These are phyloP conservation scores for Takakia lepidozioides DNA, from an alignment of 225 moss, liverwort and hornwort species.

Conservation along the genomic window DNA sequence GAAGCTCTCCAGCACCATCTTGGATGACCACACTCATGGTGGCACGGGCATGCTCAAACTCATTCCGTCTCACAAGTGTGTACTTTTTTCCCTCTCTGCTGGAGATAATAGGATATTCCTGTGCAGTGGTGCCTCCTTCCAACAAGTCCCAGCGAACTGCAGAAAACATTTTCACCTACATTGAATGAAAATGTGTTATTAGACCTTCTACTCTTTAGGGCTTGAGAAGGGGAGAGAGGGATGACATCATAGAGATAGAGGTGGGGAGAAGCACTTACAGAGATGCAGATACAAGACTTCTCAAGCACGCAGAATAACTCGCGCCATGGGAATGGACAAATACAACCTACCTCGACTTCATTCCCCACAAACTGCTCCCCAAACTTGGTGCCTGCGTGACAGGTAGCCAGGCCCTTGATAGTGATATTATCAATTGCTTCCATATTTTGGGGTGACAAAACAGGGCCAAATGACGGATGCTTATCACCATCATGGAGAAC, in stretches of 20 bases:
- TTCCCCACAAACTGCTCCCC: conserved; percentile 53
- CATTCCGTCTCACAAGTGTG: conserved; percentile 38
- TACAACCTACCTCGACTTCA: conserved; percentile 71
- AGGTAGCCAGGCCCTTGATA: conserved; percentile 53
- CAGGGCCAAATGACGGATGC: conserved; percentile 21
- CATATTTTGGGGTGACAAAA: conserved; percentile 10
- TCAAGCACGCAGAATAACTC: no score
- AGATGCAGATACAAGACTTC: no score
- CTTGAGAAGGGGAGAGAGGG: background rate
- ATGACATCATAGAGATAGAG: no score
- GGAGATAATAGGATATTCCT: conserved; percentile 11
- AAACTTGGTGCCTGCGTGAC: conserved; percentile 55
- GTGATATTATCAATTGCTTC: conserved; percentile 26
- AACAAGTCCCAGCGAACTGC: conserved; percentile 19
- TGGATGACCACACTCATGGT: conserved; percentile 65
- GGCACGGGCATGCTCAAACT: conserved; percentile 58
- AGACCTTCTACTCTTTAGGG: background rate
- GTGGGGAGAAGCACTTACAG: no score
- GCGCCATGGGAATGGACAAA: no score
- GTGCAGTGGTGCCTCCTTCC: conserved; percentile 7
- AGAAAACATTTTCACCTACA: conserved; percentile 37
- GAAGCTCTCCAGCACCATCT: conserved; percentile 42
- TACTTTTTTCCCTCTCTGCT: conserved; percentile 22
- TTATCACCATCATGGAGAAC: conserved; percentile 3
- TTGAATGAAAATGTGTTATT: background rate